Conservation (phyloP, 768 basidiomycete genomes). For the Termitomyces sp. region DNA sequence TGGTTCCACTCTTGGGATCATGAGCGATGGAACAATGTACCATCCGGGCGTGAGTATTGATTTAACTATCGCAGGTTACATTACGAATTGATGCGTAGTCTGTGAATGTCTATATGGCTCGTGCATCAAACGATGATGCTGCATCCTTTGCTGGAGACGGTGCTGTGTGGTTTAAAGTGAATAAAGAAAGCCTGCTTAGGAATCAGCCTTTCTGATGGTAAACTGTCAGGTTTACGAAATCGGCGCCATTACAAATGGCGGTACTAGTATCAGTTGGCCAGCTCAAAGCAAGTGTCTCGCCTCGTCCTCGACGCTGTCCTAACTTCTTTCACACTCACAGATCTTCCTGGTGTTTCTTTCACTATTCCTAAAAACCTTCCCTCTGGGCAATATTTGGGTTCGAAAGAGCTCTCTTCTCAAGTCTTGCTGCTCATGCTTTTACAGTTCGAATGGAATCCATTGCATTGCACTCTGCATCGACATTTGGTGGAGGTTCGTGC, state of each 20-base stretch:
- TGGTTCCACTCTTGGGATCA: conserved; percentile 38
- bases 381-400: conserved; percentile 28
- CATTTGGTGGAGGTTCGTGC: conserved; percentile 26
- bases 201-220: not conserved
- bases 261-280: conserved; percentile 40
- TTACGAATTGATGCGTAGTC: not conserved
- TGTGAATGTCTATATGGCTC: conserved; percentile 38
- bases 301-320: not conserved
- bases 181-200: not conserved
- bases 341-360: conserved; percentile 24
- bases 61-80: not conserved
- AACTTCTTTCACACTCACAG: not conserved
- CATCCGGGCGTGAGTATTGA: conserved; percentile 36
- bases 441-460: conserved; percentile 32
- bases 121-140: conserved; percentile 30
- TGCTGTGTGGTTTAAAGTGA: conserved; percentile 40
- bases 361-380: conserved; percentile 30
- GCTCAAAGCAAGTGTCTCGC: conserved; percentile 26
- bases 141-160: conserved; percentile 37
- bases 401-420: not conserved
- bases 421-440: not conserved
- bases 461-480: conserved; percentile 31
- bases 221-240: conserved; percentile 32
- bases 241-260: conserved; percentile 40
- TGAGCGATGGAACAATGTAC: conserved; percentile 36